A percentile compares a stretch with the other conserved stretches of the same genome.
phyloP scores from a whole-genome alignment of 352 stramenopile species.

The Pythium insidiosum region DNA sequence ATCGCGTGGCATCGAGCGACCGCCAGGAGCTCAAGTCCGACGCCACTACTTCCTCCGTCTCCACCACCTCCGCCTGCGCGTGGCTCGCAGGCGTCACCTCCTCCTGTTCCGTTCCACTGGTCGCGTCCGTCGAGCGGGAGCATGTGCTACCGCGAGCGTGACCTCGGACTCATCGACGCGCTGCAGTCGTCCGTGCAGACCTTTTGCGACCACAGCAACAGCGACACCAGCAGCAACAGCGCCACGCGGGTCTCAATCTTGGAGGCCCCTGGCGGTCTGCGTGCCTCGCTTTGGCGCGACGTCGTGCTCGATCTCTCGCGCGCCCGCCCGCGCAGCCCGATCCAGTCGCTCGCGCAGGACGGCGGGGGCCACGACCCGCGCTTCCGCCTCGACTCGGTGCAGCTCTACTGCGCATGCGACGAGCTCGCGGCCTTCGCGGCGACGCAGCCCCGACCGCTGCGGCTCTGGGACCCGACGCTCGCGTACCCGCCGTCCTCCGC shows the following conservation, averaged over 20 bases:
- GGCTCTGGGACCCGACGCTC: slow-evolving; percentile 4
- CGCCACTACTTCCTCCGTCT: no score
- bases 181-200: neutral
- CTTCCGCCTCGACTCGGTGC: slow-evolving; percentile 8
- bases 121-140: no score
- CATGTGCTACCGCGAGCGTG: slow-evolving; percentile 3
- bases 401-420: slow-evolving; percentile 12
- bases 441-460: neutral
- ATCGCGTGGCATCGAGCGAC: no score
- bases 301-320: slow-evolving; percentile 35
- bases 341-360: slow-evolving; percentile 18
- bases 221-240: neutral
- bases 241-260: slow-evolving; percentile 13
- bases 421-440: neutral
- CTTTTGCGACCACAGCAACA: slow-evolving; percentile 3
- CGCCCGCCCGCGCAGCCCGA: slow-evolving; percentile 12
- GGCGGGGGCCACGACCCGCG: slow-evolving; percentile 29
- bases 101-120: no score
- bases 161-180: slow-evolving; percentile 7
- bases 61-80: no score
- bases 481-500: neutral
- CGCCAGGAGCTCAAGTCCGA: no score
- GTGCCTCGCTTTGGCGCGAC: slow-evolving; percentile 28
- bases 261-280: slow-evolving; percentile 8
- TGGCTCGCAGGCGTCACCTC: no score